Evolutionary conservation across 768 basidiomycete genomes (phyloP).

Genomic region (Hysterangium stoloniferum): DNA sequence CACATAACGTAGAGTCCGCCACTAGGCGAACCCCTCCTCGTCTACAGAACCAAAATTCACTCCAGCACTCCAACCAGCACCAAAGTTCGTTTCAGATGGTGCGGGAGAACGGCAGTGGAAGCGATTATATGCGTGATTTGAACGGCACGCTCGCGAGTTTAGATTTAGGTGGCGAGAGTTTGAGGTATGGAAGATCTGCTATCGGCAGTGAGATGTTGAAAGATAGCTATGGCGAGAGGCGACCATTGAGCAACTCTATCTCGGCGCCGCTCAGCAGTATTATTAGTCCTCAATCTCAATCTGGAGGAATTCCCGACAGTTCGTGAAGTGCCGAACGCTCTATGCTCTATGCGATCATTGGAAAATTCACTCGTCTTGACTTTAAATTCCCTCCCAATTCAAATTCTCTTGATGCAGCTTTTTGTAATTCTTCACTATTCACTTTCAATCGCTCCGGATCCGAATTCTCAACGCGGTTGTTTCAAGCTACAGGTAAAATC

Average conservation of each 20-base stretch:
- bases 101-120: constrained; percentile 32
- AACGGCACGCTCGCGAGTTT: constrained; percentile 74
- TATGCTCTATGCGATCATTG: too few relatives aligned
- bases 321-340: background rate
- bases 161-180: constrained; percentile 44
- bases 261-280: constrained; percentile 1
- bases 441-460: too few relatives aligned
- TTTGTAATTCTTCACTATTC: too few relatives aligned
- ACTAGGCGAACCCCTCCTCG: background rate
- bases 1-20: background rate
- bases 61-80: constrained; percentile 32
- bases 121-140: constrained; percentile 56
- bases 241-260: constrained; percentile 8
- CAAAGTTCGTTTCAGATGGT: constrained; percentile 35
- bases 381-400: too few relatives aligned
- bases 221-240: background rate
- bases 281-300: background rate
- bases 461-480: too few relatives aligned
- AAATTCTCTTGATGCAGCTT: too few relatives aligned
- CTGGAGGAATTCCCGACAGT: background rate
- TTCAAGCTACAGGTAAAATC: too few relatives aligned
- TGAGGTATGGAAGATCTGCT: background rate
- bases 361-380: too few relatives aligned
- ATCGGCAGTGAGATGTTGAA: background rate
- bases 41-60: background rate